phyloP scores from a whole-genome alignment of 2,329 filamentous ascomycete species.

The Ophiostoma triangulosporum region DNA sequence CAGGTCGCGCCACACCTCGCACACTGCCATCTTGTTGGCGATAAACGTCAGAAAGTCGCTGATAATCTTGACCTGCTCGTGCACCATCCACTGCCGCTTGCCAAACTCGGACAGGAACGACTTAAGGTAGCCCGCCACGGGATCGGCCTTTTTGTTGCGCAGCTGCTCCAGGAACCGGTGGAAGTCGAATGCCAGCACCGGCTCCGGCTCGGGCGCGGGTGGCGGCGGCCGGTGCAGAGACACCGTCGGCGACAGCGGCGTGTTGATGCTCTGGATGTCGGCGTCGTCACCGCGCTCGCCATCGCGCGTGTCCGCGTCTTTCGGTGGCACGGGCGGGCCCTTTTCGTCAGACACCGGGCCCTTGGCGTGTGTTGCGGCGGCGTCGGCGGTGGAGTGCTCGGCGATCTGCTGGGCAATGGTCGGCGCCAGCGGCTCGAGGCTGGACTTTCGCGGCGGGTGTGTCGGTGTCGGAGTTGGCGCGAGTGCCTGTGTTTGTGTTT shows the following conservation, averaged over 20 bases:
- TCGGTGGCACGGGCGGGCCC: constrained; percentile 45
- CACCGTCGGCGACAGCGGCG: constrained; percentile 33
- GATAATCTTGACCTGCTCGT: constrained; percentile 98
- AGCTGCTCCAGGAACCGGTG: constrained; percentile 93
- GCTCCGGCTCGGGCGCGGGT: constrained; percentile 65
- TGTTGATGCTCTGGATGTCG: neutral
- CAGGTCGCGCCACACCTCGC: constrained; percentile 91
- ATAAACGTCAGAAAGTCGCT: constrained; percentile 94
- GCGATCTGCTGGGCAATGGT: constrained; percentile 29
- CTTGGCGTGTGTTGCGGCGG: neutral
- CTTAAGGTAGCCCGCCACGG: constrained; percentile 86
- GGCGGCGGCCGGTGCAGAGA: constrained; percentile 51
- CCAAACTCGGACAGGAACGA: constrained; percentile 91
- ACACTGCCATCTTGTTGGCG: constrained; percentile 93
- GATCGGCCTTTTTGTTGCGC: constrained; percentile 92
- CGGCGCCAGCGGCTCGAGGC: constrained; percentile 57
- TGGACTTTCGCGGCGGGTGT: constrained; percentile 78
- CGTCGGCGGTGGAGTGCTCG: neutral
- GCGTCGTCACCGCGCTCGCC: constrained; percentile 19
- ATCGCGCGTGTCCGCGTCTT: constrained; percentile 27
- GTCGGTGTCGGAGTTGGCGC: constrained; percentile 14
- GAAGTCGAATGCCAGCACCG: constrained; percentile 85
- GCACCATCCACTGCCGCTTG: constrained; percentile 98
- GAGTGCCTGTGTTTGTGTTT: neutral
- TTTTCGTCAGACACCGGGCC: constrained; percentile 22